Percentiles rank a stretch among this genome's conserved stretches.
Evolutionary conservation across 73 alveolate genomes (phyloP).

Genomic region (Tetrahymena thermophila): DNA sequence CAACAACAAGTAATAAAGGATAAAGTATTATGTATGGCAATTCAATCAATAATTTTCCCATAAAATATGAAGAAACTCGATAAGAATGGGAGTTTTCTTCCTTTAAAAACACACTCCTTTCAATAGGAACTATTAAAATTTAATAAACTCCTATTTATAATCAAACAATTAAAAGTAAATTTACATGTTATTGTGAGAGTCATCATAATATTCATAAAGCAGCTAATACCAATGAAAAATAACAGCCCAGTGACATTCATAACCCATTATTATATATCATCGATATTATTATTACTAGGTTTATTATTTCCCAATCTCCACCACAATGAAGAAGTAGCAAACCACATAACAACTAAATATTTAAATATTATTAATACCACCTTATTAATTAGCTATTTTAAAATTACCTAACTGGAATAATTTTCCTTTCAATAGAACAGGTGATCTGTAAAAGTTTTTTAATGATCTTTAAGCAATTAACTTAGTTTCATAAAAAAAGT

Average conservation of each 20-base stretch:
- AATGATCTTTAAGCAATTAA: background rate
- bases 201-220: background rate
- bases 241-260: background rate
- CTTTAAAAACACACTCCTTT: conserved; percentile 59
- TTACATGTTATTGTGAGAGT: background rate
- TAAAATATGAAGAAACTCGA: conserved; percentile 30
- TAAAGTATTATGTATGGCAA: conserved; percentile 35
- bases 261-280: background rate
- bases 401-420: background rate
- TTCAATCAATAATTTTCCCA: conserved; percentile 49
- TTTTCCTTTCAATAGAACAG: background rate
- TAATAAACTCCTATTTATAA: background rate
- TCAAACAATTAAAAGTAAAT: background rate
- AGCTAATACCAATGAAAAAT: background rate
- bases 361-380: too few relatives aligned
- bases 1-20: background rate
- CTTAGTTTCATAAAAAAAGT: background rate
- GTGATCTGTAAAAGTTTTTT: background rate
- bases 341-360: background rate
- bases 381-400: background rate
- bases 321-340: background rate
- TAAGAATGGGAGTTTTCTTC: conserved; percentile 52
- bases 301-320: background rate
- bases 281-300: background rate
- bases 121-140: conserved; percentile 12